Conservation (phyloP, 352 stramenopile genomes). For the Poterioochromonas sp. region DNA sequence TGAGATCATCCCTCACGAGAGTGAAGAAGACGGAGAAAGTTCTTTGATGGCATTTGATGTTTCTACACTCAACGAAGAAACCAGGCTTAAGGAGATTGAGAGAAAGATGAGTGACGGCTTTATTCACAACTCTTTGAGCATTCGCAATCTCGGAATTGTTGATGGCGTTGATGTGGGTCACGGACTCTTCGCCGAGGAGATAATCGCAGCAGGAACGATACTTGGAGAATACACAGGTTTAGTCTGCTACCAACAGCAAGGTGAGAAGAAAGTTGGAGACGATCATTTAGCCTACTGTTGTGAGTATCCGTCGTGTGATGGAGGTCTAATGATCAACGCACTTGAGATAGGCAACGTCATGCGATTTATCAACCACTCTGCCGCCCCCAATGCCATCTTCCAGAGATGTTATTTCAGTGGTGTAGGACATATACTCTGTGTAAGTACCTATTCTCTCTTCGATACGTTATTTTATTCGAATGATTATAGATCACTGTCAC, state of each 20-base stretch:
- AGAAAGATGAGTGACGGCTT: too few relatives aligned
- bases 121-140: neutral
- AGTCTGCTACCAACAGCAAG: neutral
- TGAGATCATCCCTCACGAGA: too few relatives aligned
- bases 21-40: too few relatives aligned
- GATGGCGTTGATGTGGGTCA: conserved; percentile 24
- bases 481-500: neutral
- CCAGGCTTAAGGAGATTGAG: too few relatives aligned
- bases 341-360: neutral
- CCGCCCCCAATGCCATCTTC: neutral
- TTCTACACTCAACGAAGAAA: too few relatives aligned
- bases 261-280: neutral
- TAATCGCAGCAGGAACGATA: neutral
- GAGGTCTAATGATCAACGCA: neutral
- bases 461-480: neutral
- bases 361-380: conserved; percentile 20
- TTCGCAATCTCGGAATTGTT: neutral
- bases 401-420: neutral
- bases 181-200: neutral
- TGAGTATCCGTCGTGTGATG: neutral
- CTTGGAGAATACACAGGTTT: conserved; percentile 15
- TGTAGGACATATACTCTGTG: neutral
- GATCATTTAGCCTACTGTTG: neutral
- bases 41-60: too few relatives aligned
- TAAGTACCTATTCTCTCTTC: neutral